Percentiles rank a stretch among this genome's conserved stretches.
Evolutionary conservation across 345 rosid species (phyloP).

Genomic region (Eucalyptus tenuipes): DNA sequence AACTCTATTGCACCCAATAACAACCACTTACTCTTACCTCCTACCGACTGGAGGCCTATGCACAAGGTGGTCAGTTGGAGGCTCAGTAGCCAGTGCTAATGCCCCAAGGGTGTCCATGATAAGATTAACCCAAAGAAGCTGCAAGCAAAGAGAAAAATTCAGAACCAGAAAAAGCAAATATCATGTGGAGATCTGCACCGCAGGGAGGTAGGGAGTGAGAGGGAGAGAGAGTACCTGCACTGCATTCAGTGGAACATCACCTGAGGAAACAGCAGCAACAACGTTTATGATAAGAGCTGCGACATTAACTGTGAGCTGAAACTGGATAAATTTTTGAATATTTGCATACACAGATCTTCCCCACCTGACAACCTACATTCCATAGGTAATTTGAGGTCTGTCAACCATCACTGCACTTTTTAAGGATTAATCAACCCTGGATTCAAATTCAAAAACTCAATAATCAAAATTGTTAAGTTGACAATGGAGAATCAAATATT

Average conservation of each 20-base stretch:
- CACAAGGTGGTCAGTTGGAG: conserved; percentile 93
- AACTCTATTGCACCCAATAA: background rate
- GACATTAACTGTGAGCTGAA: conserved; percentile 93
- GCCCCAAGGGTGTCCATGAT: conserved; percentile 99
- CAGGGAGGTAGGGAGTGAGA: background rate
- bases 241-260: conserved; percentile 93
- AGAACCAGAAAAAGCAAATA: background rate
- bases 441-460: rapidly evolving
- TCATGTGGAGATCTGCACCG: background rate
- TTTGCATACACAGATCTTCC: conserved; percentile 99
- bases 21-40: conserved; percentile 30
- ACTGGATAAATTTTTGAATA: conserved; percentile 97
- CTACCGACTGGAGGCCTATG: conserved; percentile 88
- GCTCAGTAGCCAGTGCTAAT: conserved; percentile 95
- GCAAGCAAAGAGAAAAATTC: background rate
- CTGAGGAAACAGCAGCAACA: conserved; percentile 88
- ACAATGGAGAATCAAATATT: background rate
- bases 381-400: background rate
- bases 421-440: background rate
- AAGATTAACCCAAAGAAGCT: conserved; percentile 99
- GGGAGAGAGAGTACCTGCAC: conserved; percentile 56
- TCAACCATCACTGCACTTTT: background rate
- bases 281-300: conserved; percentile 92
- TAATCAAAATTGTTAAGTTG: background rate
- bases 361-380: conserved; percentile 83